Conservation (phyloP, 139 green algal genomes). For the Coelastrella sp. region DNA sequence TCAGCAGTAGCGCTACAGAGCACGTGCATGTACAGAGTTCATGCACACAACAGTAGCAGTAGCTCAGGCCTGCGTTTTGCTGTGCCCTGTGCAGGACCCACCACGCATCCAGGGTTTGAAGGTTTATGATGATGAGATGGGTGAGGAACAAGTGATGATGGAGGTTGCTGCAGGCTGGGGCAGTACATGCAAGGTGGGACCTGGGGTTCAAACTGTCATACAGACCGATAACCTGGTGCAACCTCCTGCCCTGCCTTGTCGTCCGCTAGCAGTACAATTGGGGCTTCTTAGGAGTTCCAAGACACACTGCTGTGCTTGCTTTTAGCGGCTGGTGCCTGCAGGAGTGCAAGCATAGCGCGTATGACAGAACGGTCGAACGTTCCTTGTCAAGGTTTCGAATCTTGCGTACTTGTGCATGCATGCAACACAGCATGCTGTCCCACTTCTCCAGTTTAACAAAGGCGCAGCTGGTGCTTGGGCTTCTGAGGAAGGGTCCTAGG, state of each 20-base stretch:
- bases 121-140: slow-evolving; percentile 13
- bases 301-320: too few species aligned
- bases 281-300: too few species aligned
- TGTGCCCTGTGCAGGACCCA: background rate
- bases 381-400: too few species aligned
- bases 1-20: background rate
- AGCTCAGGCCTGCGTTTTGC: background rate
- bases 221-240: background rate
- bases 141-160: slow-evolving; percentile 33
- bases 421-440: too few species aligned
- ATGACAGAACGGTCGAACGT: too few species aligned
- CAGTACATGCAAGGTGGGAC: slow-evolving; percentile 16
- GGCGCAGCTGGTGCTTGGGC: too few species aligned
- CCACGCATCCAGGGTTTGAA: slow-evolving; percentile 30
- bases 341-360: too few species aligned
- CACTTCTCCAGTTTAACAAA: too few species aligned
- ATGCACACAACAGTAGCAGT: background rate
- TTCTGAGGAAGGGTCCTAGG: too few species aligned
- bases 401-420: too few species aligned
- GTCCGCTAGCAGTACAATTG: background rate
- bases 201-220: too few species aligned
- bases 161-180: slow-evolving; percentile 21
- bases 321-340: too few species aligned
- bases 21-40: background rate
- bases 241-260: background rate